phyloP scores from a whole-genome alignment of 129 eudicot genomes.

The Arctium lappa region DNA sequence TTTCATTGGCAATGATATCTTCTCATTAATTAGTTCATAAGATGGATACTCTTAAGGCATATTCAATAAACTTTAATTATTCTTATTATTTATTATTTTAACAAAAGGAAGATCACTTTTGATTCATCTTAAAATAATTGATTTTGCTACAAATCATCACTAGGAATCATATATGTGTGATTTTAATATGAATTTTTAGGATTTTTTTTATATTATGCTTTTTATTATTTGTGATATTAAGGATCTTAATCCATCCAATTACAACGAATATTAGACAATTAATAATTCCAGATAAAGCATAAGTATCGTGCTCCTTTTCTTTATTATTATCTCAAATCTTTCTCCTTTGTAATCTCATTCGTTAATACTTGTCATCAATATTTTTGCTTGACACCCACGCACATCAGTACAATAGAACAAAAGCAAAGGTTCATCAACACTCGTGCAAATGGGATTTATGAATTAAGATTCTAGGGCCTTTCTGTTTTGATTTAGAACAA shows the following conservation, averaged over 20 bases:
- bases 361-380: slow-evolving; percentile 8
- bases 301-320: slow-evolving; percentile 18
- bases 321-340: slow-evolving; percentile 1
- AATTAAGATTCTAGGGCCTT: not conserved
- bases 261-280: not conserved
- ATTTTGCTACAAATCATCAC: slow-evolving; percentile 9
- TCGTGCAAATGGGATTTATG: not conserved
- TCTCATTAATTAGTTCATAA: slow-evolving; percentile 1
- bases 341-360: slow-evolving; percentile 8
- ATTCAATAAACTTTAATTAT: slow-evolving; percentile 11
- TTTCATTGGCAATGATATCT: slow-evolving; percentile 15
- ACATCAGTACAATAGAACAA: not conserved
- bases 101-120: slow-evolving; percentile 33
- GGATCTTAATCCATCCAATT: slow-evolving; percentile 1
- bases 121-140: not conserved
- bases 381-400: slow-evolving; percentile 1
- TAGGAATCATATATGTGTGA: slow-evolving; percentile 13
- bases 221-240: not conserved
- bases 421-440: not conserved
- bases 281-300: not conserved
- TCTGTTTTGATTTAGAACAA: not conserved
- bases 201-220: not conserved
- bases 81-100: not conserved
- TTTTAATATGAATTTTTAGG: not conserved
- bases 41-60: slow-evolving; percentile 11